phyloP scores from a whole-genome alignment of 768 basidiomycete genomes.

The Rhodotorula toruloides region DNA sequence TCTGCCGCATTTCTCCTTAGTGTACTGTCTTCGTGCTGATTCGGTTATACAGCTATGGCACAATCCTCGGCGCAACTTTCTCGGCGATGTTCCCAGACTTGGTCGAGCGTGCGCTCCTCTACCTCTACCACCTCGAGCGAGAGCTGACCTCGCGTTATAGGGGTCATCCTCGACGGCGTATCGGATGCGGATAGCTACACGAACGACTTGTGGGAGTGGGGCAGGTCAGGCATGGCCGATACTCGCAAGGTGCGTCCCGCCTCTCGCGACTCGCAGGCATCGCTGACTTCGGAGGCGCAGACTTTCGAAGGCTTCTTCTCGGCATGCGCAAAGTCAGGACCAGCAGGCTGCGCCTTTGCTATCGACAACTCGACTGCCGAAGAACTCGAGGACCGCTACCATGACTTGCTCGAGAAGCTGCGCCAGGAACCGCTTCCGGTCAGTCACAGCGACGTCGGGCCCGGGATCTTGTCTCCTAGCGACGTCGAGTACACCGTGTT shows the following conservation, averaged over 20 bases:
- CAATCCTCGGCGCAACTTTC: slow-evolving; percentile 40
- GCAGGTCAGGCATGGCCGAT: slow-evolving; percentile 16
- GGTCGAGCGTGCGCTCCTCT: slow-evolving; percentile 17
- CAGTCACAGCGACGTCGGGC: slow-evolving; percentile 12
- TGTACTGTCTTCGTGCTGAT: no score
- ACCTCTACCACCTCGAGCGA: neutral
- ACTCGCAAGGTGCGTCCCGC: slow-evolving; percentile 23
- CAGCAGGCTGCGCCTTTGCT: slow-evolving; percentile 25
- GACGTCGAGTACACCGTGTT: slow-evolving; percentile 31
- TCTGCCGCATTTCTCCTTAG: neutral
- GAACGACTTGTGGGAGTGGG: slow-evolving; percentile 27
- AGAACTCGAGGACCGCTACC: slow-evolving; percentile 1
- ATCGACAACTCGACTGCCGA: slow-evolving; percentile 11
- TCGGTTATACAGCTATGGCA: slow-evolving; percentile 30
- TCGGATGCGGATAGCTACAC: slow-evolving; percentile 16
- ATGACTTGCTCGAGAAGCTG: slow-evolving; percentile 9
- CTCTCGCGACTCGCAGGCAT: no score
- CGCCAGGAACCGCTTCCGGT: slow-evolving; percentile 20
- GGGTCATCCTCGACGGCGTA: slow-evolving; percentile 33
- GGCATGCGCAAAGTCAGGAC: slow-evolving; percentile 27
- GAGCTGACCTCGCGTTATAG: neutral
- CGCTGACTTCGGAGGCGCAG: neutral
- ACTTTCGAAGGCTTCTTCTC: slow-evolving; percentile 35
- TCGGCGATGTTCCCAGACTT: slow-evolving; percentile 41
- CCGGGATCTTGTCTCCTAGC: slow-evolving; percentile 16